A percentile compares a stretch with the other conserved stretches of the same genome.
Evolutionary conservation across 306 rosid species (phyloP).

Genomic region (Leucaena leucocephala): DNA sequence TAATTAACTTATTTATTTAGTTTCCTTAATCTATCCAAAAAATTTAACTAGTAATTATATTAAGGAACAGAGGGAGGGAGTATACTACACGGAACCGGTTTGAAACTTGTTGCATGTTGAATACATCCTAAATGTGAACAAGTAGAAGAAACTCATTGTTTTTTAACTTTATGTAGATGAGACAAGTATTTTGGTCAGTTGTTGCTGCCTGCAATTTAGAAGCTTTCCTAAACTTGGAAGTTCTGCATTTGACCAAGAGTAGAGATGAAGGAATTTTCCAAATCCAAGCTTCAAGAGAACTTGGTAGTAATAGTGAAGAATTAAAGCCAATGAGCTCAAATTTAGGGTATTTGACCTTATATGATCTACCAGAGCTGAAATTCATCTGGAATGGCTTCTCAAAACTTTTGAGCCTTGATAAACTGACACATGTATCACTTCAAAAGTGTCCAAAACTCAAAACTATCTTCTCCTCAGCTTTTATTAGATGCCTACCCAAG

Average conservation of each 20-base stretch:
- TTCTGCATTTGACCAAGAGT: neutral
- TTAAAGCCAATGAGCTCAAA: neutral
- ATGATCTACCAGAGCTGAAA: neutral
- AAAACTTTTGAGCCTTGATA: neutral
- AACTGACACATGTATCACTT: neutral
- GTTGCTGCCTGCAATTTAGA: neutral
- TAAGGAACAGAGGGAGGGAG: neutral
- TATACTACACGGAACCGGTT: neutral
- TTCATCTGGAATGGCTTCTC: constrained; percentile 8
- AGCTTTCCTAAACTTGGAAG: constrained; percentile 9
- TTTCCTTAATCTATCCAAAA: no score
- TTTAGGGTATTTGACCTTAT: neutral
- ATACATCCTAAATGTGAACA: neutral
- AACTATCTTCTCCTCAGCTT: neutral
- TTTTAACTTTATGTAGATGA: neutral
- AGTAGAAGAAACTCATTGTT: neutral
- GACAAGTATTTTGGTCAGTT: neutral
- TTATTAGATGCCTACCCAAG: constrained; percentile 1
- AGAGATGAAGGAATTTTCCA: neutral
- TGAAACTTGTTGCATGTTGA: neutral
- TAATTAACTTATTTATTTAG: no score
- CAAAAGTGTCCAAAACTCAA: neutral
- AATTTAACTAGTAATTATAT: no score
- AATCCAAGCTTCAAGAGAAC: neutral
- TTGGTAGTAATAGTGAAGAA: neutral